phyloP scores from a whole-genome alignment of 257 asterid species.

The Solanum stenotomum region DNA sequence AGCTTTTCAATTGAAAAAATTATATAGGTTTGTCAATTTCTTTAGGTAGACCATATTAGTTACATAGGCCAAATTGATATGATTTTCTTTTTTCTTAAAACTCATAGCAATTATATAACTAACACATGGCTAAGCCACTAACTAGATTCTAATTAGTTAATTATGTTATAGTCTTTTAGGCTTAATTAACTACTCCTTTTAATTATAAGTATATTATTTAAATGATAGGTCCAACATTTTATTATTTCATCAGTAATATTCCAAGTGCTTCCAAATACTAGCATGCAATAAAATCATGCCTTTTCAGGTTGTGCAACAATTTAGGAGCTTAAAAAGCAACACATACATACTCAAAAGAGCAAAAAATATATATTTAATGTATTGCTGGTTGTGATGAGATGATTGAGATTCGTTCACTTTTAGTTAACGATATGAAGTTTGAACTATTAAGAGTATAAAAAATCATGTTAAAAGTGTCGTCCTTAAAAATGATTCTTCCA shows the following conservation, averaged over 20 bases:
- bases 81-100: not conserved
- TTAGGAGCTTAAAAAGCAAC: not conserved
- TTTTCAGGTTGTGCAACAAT: not conserved
- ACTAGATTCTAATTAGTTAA: constrained; percentile 13
- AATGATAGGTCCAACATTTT: not conserved
- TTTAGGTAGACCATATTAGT: not conserved
- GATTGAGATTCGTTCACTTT: fast-evolving
- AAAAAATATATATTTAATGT: too few relatives aligned
- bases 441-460: not conserved
- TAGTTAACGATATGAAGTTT: not conserved
- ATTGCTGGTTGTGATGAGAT: not conserved
- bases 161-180: constrained; percentile 6
- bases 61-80: not conserved
- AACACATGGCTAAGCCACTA: constrained; percentile 4
- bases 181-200: constrained; percentile 9
- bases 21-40: not conserved
- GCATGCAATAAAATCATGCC: not conserved
- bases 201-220: not conserved
- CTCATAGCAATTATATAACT: not conserved
- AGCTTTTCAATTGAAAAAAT: not conserved
- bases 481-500: not conserved
- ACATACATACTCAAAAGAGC: not conserved
- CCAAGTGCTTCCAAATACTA: not conserved
- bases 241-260: not conserved
- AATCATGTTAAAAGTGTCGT: fast-evolving